A percentile compares a stretch with the other conserved stretches of the same genome.
phyloP scores from a whole-genome alignment of 352 stramenopile genomes.

The Phytophthora cactorum region DNA sequence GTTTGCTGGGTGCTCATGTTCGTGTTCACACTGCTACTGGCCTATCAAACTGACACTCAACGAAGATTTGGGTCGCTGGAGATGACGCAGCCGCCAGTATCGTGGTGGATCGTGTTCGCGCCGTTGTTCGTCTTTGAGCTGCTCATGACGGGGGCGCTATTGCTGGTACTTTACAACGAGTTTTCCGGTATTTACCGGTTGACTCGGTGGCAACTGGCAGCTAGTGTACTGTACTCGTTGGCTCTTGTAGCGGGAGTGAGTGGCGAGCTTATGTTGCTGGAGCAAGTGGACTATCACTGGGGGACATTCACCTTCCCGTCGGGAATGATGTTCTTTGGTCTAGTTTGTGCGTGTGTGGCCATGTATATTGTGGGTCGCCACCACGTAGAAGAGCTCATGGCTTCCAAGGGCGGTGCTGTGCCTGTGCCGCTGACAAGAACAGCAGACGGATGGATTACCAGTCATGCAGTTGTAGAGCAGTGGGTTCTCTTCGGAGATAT shows the following conservation, averaged over 20 bases:
- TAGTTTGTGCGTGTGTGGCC: constrained; percentile 71
- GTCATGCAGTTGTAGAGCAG: constrained; percentile 77
- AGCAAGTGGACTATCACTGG: constrained; percentile 78
- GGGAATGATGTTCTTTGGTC: constrained; percentile 77
- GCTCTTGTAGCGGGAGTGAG: constrained; percentile 62
- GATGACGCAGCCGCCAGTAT: constrained; percentile 48
- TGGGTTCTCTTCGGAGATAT: constrained; percentile 88
- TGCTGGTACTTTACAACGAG: constrained; percentile 81
- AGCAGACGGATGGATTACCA: constrained; percentile 82
- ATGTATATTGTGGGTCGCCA: constrained; percentile 86
- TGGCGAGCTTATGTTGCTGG: constrained; percentile 80
- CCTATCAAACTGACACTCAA: constrained; percentile 76
- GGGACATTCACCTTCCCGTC: constrained; percentile 78
- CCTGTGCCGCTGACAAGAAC: constrained; percentile 81
- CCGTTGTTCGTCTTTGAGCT: constrained; percentile 74
- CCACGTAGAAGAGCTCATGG: constrained; percentile 85
- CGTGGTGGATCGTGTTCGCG: constrained; percentile 74
- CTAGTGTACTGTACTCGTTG: constrained; percentile 76
- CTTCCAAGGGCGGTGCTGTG: constrained; percentile 74
- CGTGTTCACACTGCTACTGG: constrained; percentile 79
- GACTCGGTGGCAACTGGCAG: constrained; percentile 71
- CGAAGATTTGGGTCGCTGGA: constrained; percentile 34
- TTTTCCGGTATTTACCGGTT: constrained; percentile 82
- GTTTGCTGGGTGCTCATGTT: constrained; percentile 82
- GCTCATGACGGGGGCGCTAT: constrained; percentile 57